Percentiles rank a stretch among this genome's conserved stretches.
Evolutionary conservation across 2,329 filamentous ascomycete species (phyloP).

Genomic region (Fusarium nygamai): DNA sequence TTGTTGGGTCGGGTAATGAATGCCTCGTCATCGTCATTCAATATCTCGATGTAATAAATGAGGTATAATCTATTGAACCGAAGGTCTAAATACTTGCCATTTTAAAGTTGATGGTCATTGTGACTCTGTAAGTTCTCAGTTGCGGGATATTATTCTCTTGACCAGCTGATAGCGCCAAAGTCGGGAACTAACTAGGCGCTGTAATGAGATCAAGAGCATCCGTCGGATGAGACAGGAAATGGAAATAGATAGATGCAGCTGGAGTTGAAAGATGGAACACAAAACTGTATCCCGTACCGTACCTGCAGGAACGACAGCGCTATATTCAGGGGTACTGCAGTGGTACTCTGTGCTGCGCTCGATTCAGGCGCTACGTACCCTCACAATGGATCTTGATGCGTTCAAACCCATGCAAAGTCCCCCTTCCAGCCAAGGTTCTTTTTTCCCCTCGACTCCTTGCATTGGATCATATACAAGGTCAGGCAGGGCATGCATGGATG

Average conservation of each 20-base stretch:
- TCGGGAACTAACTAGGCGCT: not conserved
- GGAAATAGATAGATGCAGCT: not conserved
- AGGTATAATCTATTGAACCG: not conserved
- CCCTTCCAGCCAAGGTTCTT: constrained; percentile 17
- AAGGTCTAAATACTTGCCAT: not conserved
- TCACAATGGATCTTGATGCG: constrained; percentile 22
- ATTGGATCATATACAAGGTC: constrained; percentile 20
- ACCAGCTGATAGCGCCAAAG: not conserved
- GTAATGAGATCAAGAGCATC: not conserved
- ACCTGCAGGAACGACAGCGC: constrained; percentile 48
- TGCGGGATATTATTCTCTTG: constrained; percentile 13
- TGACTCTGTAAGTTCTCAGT: not conserved
- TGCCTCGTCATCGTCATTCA: constrained; percentile 6
- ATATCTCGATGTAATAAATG: constrained; percentile 2
- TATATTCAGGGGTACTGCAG: constrained; percentile 38
- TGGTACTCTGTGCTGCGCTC: constrained; percentile 9
- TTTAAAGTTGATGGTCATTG: not conserved
- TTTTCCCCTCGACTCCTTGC: constrained; percentile 31
- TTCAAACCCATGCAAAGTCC: constrained; percentile 19
- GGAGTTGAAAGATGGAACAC: not conserved
- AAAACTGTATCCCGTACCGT: constrained; percentile 15
- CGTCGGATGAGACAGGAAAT: not conserved
- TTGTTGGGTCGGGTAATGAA: not conserved
- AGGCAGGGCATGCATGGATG: not conserved
- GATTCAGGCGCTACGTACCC: not conserved